Base-by-base conservation (phyloP, 208 protist genomes). In the Wallacemonas sp. region DNA sequence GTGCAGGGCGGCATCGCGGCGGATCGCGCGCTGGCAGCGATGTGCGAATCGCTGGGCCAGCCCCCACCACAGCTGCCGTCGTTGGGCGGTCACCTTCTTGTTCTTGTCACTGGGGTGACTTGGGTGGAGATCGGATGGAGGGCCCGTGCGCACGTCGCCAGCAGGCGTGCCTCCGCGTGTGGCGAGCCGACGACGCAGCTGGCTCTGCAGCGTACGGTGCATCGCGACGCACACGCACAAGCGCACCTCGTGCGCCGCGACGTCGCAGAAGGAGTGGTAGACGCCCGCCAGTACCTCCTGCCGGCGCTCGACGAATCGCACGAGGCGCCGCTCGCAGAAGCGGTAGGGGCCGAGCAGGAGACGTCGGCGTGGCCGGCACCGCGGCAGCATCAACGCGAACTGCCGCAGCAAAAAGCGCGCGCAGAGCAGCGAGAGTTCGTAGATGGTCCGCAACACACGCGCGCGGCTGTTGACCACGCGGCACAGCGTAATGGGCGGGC, bases 361-460 rank as follows among this genome's bases (percentile, higher is more conserved):
- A 11, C 62, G 44, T 12, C 74, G 39, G 3, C 82, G 65, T 61
- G 83, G 77, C 18, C 63, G 45, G 52, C 31, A 33, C 31, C 72
- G 72, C 29, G 67, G 49, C 65, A 82, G 67, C 31, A 82, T 52
- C 23, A 61, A 66, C 1, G 70, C 59, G 7, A 86, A 64, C 65
- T 86, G 77, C 18, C 63, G 38, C 23, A 87, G 44, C 36, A 80
- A 48, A 36, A 84, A 72, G 22, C 82, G 76, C 26, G 79, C 74
- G 79, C 78, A 88, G 23, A 93, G 54, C 29, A 91, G 67, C 0
- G 57, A 64, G 1, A 82, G 70, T 50, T 93, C 87, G 42, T 81
- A 85, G 3, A 93, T 45, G 12, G 87, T 91, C 61, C 88, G 84
- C 62, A 87, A 26, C 28, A 87, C 82, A 4, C 87, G 79, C 25